Base-by-base conservation (phyloP, 306 rosid species). In the Gillenia trifoliata region DNA sequence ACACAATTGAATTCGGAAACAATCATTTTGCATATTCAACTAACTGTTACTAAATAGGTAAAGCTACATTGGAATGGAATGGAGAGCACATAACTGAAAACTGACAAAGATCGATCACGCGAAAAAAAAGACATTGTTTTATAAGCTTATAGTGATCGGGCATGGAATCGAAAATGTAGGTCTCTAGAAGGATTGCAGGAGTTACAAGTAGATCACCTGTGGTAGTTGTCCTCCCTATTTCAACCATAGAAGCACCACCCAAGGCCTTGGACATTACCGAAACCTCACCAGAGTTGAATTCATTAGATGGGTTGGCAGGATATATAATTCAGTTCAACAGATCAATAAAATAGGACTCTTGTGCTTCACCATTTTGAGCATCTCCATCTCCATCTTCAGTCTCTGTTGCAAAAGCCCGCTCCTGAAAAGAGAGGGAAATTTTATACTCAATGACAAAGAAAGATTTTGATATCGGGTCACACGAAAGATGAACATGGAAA, bases 401-500 rank as follows among this genome's bases (percentile, higher is more conserved):
- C n/a, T 81, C 88, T 6, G 79, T 71, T 41, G 88, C 75, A 86
- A 84, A 93, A 62, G 78, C 74, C 34, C 91, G 81, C 55, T 82
- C 94, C 98, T 89, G 76, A 57, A 55, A 68, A 41, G 22, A 71
- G 62, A 8, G 47, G 52, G 17, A 49, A 50, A 29, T 2, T 34
- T 30, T 7, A n/a, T n/a, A 54, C 12, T 66, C 36, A n/a, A n/a
- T n/a, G 69, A 33, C 7, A 45, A 40, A 2, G 30, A 56, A 36
- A 60, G 11, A 36, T 36, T 11, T 20, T 29, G 41, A n/a, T n/a
- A n/a, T 28, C 16, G 10, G 25, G 52, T 64, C 19, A 29, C 4
- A n/a, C 30, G 31, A 34, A n/a, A 22, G 22, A 31, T 33, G 31
- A 22, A 52, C 12, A 26, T 22, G 49, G 50, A 19, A 30, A 20